Evolutionary conservation across 23 red algal species (phyloP).

Genomic region (Pyropia yezoensis): DNA sequence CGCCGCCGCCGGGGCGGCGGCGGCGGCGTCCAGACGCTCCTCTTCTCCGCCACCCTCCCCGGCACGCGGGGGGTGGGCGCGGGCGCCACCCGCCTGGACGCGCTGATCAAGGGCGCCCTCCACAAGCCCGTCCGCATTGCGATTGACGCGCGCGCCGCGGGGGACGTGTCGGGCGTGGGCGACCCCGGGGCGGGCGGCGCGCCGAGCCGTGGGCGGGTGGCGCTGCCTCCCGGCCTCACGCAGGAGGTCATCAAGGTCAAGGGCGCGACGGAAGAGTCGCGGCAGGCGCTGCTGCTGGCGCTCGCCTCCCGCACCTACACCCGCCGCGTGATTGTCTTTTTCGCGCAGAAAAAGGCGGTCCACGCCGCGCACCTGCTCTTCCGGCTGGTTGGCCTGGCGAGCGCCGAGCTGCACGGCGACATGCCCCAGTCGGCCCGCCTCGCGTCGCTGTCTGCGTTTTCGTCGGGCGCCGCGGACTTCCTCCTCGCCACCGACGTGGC

Average conservation of each 20-base stretch:
- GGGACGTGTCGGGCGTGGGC: conserved; percentile 48
- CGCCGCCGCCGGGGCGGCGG: not conserved
- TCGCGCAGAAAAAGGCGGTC: conserved; percentile 63
- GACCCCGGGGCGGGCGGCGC: not conserved
- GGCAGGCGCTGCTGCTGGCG: conserved; percentile 56
- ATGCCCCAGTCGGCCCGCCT: conserved; percentile 72
- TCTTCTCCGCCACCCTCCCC: conserved; percentile 70
- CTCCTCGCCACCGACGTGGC: conserved; percentile 92
- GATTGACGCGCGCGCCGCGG: conserved; percentile 57
- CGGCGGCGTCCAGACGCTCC: conserved; percentile 36
- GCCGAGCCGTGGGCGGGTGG: not conserved
- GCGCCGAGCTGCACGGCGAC: conserved; percentile 85
- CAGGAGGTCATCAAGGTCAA: conserved; percentile 57
- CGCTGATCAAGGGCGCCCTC: conserved; percentile 58
- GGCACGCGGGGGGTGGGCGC: not conserved
- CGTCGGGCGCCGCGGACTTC: conserved; percentile 65
- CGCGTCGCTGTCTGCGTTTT: conserved; percentile 58
- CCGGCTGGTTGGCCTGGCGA: conserved; percentile 47
- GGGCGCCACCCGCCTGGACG: conserved; percentile 30
- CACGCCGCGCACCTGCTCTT: conserved; percentile 85
- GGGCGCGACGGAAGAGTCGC: conserved; percentile 19
- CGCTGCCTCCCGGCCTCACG: conserved; percentile 3
- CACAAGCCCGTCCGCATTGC: conserved; percentile 44
- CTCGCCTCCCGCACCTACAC: conserved; percentile 62
- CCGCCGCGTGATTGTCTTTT: conserved; percentile 74